Conservation (phyloP, 83 land plant genomes). For the Picea abies region DNA sequence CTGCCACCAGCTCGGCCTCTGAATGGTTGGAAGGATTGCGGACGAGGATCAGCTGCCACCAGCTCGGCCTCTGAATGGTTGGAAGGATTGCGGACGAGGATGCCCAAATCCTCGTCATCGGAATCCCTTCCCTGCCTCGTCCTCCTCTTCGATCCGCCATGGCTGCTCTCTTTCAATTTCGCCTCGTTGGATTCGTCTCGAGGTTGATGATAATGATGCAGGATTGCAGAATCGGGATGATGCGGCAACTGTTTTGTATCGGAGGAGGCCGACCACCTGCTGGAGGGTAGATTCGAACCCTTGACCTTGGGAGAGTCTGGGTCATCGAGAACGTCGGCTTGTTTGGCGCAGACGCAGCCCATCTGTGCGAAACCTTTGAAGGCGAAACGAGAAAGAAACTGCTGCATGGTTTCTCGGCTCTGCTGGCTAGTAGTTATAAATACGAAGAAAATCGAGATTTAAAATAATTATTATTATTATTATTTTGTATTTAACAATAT, state of each 20-base stretch:
- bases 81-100: slow-evolving; percentile 15
- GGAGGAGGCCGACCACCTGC: slow-evolving; percentile 8
- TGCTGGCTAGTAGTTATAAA: no score
- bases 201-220: slow-evolving; percentile 6
- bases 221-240: slow-evolving; percentile 15
- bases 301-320: not conserved
- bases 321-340: slow-evolving; percentile 1
- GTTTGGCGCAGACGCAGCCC: slow-evolving; percentile 54
- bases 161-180: slow-evolving; percentile 4
- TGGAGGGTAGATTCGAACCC: slow-evolving; percentile 20
- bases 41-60: slow-evolving; percentile 34
- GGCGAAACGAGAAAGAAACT: no score
- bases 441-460: no score
- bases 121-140: slow-evolving; percentile 14
- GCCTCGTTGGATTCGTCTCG: slow-evolving; percentile 19
- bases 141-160: slow-evolving; percentile 9
- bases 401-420: no score
- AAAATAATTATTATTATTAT: no score
- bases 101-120: not conserved
- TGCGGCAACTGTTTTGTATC: slow-evolving; percentile 19
- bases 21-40: slow-evolving; percentile 15
- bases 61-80: slow-evolving; percentile 29
- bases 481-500: no score
- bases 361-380: slow-evolving; percentile 12
- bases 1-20: slow-evolving; percentile 33